Evolutionary conservation across 116 monocot species (phyloP).

Genomic region (Trichopus zeylanicus): DNA sequence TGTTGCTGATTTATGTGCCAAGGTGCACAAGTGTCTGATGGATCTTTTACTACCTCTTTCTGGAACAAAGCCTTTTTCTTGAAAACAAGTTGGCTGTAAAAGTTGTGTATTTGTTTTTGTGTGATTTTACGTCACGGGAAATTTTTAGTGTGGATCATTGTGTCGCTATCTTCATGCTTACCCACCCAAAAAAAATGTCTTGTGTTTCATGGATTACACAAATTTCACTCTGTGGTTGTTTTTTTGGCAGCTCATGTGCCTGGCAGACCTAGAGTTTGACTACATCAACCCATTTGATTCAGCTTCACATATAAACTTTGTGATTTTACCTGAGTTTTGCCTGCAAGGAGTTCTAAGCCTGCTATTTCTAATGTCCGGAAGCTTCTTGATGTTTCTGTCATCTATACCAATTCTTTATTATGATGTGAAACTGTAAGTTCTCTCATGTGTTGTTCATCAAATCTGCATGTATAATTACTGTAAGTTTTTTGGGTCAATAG

Average conservation of each 20-base stretch:
- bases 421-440: slow-evolving; percentile 63
- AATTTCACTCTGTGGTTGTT: background rate
- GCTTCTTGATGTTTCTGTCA: slow-evolving; percentile 68
- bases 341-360: slow-evolving; percentile 61
- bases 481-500: too few species aligned
- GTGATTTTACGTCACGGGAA: background rate
- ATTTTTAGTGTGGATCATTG: background rate
- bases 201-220: background rate
- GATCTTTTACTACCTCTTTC: background rate
- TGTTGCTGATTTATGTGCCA: too few species aligned
- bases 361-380: slow-evolving; percentile 61
- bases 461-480: background rate
- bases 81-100: background rate
- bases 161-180: background rate
- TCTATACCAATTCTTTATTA: slow-evolving; percentile 62
- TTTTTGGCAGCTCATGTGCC: slow-evolving; percentile 72
- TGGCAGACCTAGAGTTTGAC: slow-evolving; percentile 88
- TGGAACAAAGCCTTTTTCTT: background rate
- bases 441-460: background rate
- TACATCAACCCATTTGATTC: slow-evolving; percentile 90
- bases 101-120: background rate
- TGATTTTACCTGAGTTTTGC: slow-evolving; percentile 58
- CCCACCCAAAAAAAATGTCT: background rate
- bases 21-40: too few species aligned
- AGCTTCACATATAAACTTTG: slow-evolving; percentile 63